Base-by-base conservation (phyloP, 768 basidiomycete species). In the Suillus fuscotomentosus region DNA sequence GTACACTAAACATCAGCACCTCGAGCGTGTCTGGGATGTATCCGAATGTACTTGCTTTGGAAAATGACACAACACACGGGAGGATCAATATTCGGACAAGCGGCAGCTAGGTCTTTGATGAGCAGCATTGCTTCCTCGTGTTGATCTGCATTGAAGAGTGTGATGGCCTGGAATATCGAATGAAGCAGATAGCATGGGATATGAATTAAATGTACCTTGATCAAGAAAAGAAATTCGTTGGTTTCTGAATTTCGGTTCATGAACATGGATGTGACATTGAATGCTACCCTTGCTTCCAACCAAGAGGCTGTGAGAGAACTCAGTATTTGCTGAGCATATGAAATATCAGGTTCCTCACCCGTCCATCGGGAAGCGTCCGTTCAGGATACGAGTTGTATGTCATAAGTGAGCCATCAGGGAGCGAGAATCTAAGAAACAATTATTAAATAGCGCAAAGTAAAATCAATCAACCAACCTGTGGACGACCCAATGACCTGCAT, bases 301-400 rank as follows among this genome's bases (percentile, higher is more conserved):
- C 93, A 48, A 95, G 86, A 53, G 93, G 93, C 92, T 94, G 69
- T 43, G 48, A 31, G 20, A 60, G 60, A 60, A 57, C 61, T 68
- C 38, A 66, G 48, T 41, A 61, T 3, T 51, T 39, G 9, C 5
- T 22, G 27, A 63, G 41, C 24, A 17, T 41, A 34, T 15, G 8
- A 27, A 39, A 48, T 24, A 60, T 31, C 15, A 15, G 34, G 61
- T 22, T 3, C 85, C 92, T 79, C 78, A 94, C 92, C 60, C 93
- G 84, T 67, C 93, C 93, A 73, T 95, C 93, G 62, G 92, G 92
- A 22, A 94, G 81, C 13, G 90, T 90, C 61, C 89, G 83, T 69
- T 94, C 93, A 55, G 91, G 90, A 71, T 89, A 93, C 3, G 91
- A 94, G 76, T 95, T 93, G 70, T 94, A 95, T 0, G 93, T 95